These are phyloP conservation scores for Casuarina cunninghamiana DNA, from an alignment of 306 rosid genomes.

Conservation along the genomic window DNA sequence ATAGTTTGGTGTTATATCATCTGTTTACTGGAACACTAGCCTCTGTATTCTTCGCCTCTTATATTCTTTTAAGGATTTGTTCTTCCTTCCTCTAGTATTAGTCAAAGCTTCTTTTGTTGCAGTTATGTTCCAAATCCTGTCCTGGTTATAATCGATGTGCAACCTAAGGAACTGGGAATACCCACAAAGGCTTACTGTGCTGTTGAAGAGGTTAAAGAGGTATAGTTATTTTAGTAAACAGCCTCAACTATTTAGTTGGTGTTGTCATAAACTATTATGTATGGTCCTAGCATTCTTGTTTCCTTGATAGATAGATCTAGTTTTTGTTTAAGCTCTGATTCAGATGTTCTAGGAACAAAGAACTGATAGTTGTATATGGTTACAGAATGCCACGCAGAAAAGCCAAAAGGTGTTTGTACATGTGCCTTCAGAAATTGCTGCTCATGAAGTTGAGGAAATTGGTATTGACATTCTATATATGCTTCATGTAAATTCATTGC, in stretches of 20 bases:
- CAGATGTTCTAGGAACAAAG: neutral
- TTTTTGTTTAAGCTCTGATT: neutral
- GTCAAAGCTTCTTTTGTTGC: conserved; percentile 9
- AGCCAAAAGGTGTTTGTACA: conserved; percentile 90
- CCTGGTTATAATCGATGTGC: conserved; percentile 83
- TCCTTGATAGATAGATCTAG: neutral
- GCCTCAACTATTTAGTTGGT: neutral
- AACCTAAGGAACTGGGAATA: conserved; percentile 89
- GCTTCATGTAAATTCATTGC: neutral
- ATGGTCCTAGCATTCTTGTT: neutral
- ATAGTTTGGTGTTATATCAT: neutral
- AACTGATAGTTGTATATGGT: conserved; percentile 5
- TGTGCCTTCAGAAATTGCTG: conserved; percentile 84
- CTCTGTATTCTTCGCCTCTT: neutral
- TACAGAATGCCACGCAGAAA: conserved; percentile 88
- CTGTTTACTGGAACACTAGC: neutral
- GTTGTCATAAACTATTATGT: neutral
- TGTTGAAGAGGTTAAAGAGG: conserved; percentile 91
- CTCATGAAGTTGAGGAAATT: conserved; percentile 90
- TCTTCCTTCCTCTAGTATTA: neutral
- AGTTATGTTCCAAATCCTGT: conserved; percentile 89
- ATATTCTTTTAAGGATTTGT: neutral
- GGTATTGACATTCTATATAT: conserved; percentile 38
- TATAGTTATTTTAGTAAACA: conserved; percentile 10
- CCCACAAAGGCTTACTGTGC: conserved; percentile 95